These are phyloP conservation scores for Aureobasidium subglaciale DNA, from an alignment of 2,329 filamentous ascomycete species.

Conservation along the genomic window DNA sequence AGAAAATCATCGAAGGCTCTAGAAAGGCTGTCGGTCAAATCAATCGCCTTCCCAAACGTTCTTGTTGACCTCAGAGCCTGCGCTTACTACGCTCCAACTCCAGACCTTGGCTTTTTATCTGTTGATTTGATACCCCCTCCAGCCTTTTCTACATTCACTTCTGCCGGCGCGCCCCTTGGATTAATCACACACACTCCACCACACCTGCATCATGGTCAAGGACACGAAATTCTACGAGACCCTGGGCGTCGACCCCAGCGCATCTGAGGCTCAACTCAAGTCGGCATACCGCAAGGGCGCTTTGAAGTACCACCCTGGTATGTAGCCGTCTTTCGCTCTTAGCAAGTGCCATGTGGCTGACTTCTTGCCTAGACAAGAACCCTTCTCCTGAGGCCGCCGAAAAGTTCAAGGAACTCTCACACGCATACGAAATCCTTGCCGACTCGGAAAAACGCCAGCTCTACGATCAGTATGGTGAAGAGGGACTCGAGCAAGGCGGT, in stretches of 20 bases:
- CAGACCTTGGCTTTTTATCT: slow-evolving; percentile 11
- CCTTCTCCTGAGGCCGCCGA: slow-evolving; percentile 86
- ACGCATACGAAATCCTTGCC: slow-evolving; percentile 91
- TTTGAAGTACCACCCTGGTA: slow-evolving; percentile 78
- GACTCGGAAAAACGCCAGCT: slow-evolving; percentile 84
- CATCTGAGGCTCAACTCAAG: slow-evolving; percentile 81
- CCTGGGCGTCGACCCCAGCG: slow-evolving; percentile 70
- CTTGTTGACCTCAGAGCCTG: slow-evolving; percentile 8
- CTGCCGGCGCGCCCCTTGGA: background rate
- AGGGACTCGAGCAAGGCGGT: slow-evolving; percentile 81
- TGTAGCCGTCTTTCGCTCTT: slow-evolving; percentile 24
- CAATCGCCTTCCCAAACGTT: slow-evolving; percentile 9
- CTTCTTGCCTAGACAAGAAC: slow-evolving; percentile 71
- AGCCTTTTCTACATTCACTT: background rate
- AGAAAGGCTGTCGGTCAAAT: slow-evolving; percentile 5
- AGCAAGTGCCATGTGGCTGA: background rate
- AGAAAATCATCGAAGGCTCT: slow-evolving; percentile 13
- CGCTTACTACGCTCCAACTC: slow-evolving; percentile 10
- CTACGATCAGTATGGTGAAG: slow-evolving; percentile 97
- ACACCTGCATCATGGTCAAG: slow-evolving; percentile 58
- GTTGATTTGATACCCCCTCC: slow-evolving; percentile 13
- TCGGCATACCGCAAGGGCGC: slow-evolving; percentile 81
- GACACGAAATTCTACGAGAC: slow-evolving; percentile 74
- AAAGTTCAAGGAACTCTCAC: slow-evolving; percentile 96
- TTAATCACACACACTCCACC: background rate